Base-by-base conservation (phyloP, 345 rosid genomes). In the Salix suchowensis region DNA sequence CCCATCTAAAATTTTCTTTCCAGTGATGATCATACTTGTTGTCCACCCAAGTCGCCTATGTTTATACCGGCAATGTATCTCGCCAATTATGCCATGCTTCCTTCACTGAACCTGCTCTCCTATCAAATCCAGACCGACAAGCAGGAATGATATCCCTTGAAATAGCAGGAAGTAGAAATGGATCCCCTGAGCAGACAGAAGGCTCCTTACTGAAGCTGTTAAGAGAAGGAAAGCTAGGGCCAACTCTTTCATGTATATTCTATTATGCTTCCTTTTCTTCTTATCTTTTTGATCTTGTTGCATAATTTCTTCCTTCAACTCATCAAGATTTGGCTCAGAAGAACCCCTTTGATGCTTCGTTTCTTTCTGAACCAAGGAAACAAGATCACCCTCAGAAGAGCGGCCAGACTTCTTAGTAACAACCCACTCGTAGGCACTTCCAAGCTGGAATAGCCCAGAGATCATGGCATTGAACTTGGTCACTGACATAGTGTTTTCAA, bases 161-260 rank as follows among this genome's bases (percentile, higher is more conserved):
- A 95, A 95, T 79, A 95, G 86, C 84, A 95, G 89, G 90, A 95
- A 95, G 87, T 95, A 95, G 86, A 95, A 93, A 85, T 95, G 98
- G 83, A 95, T 87, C 52, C 98, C 98, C 83, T 95, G 98, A 7
- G 98, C 98, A 0, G 98, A 91, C 61, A 95, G 78, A 6, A 95
- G 90, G 68, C 98, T 93, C 82, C 97, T 83, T 21, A 97, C 92
- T 11, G 98, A 81, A 32, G 98, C 98, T 1, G 94, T 91, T 26
- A 93, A 76, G 18, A 95, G 89, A 64, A 95, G 94, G 81, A 93
- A 91, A 19, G 98, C 98, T 15, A 95, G 72, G 2, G 98, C 82
- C 4, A 95, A 82, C 85, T 95, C 98, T 83, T 95, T 95, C 58
- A 84, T 80, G 50, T 95, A 95, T 76, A 95, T 91, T 79, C 97